These are phyloP conservation scores for Dactylellina parvicollis DNA, from an alignment of 2,329 filamentous ascomycete species.

Conservation along the genomic window DNA sequence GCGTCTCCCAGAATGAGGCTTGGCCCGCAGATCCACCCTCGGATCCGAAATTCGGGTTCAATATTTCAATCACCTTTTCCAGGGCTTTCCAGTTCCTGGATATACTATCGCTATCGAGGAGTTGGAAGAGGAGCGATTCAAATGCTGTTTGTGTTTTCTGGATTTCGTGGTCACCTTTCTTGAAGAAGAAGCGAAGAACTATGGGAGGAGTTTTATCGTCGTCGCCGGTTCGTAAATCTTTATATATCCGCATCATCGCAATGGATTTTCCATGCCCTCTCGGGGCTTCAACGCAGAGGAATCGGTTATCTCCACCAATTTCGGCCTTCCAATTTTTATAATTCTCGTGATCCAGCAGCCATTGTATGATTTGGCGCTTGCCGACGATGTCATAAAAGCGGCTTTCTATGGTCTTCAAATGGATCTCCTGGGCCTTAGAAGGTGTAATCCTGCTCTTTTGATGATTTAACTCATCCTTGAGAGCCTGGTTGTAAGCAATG, in stretches of 20 bases:
- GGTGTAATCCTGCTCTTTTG: neutral
- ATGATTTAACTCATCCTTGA: neutral
- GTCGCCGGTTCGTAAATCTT: neutral
- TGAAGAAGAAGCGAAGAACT: slow-evolving; percentile 31
- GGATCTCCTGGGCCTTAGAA: slow-evolving; percentile 9
- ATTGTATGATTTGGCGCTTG: slow-evolving; percentile 17
- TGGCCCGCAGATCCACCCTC: neutral
- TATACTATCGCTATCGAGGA: neutral
- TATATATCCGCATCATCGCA: slow-evolving; percentile 15
- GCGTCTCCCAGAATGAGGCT: neutral
- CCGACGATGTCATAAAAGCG: slow-evolving; percentile 14
- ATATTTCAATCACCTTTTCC: neutral
- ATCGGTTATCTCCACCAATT: too few relatives aligned
- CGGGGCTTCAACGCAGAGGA: slow-evolving; percentile 26
- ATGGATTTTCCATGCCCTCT: slow-evolving; percentile 34
- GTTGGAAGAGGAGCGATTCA: slow-evolving; percentile 19
- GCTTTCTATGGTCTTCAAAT: slow-evolving; percentile 1
- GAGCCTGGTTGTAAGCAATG: neutral
- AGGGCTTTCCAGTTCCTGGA: neutral
- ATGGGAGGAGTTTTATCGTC: neutral
- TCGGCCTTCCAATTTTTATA: slow-evolving; percentile 13
- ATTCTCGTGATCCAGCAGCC: slow-evolving; percentile 1
- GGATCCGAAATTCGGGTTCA: slow-evolving; percentile 11
- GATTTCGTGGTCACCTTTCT: slow-evolving; percentile 30
- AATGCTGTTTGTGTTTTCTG: slow-evolving; percentile 15